A percentile compares a stretch with the other conserved stretches of the same genome.
These are phyloP conservation scores for Hyphopichia pseudoburtonii DNA, from an alignment of 1,139 yeast species.

Conservation along the genomic window DNA sequence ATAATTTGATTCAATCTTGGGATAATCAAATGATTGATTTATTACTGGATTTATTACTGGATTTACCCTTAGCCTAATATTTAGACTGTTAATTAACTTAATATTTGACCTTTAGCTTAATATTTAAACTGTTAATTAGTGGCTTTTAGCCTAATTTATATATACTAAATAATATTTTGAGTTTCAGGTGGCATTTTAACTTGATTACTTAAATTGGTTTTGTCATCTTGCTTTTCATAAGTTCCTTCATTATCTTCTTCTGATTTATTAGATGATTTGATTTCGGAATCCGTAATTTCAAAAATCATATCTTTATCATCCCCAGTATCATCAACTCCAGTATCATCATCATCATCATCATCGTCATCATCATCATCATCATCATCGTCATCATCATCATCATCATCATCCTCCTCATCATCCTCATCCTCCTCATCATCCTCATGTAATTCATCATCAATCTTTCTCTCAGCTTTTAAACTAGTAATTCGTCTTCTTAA, in stretches of 20 bases:
- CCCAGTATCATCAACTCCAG: constrained; percentile 33
- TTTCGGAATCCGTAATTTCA: constrained; percentile 22
- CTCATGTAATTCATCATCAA: constrained; percentile 14
- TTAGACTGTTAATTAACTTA: too few species aligned
- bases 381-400: constrained; percentile 33
- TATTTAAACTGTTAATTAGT: constrained; percentile 1
- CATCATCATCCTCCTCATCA: constrained; percentile 68
- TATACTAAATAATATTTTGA: constrained; percentile 8
- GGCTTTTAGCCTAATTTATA: background rate
- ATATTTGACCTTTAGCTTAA: too few species aligned
- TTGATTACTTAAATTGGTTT: background rate
- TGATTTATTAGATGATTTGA: background rate
- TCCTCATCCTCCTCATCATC: constrained; percentile 50
- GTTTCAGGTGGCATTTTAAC: constrained; percentile 8
- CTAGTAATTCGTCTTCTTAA: constrained; percentile 53
- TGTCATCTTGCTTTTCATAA: constrained; percentile 1
- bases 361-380: constrained; percentile 33
- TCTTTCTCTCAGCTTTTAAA: constrained; percentile 30
- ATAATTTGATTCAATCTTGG: constrained; percentile 10
- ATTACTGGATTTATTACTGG: too few species aligned
- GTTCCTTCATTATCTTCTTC: constrained; percentile 6
- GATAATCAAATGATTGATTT: too few species aligned
- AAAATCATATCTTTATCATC: constrained; percentile 41
- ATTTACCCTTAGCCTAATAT: too few species aligned
- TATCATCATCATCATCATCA: constrained; percentile 33